Evolutionary conservation across 306 rosid genomes (phyloP).

Genomic region (Hippophae rhamnoides): DNA sequence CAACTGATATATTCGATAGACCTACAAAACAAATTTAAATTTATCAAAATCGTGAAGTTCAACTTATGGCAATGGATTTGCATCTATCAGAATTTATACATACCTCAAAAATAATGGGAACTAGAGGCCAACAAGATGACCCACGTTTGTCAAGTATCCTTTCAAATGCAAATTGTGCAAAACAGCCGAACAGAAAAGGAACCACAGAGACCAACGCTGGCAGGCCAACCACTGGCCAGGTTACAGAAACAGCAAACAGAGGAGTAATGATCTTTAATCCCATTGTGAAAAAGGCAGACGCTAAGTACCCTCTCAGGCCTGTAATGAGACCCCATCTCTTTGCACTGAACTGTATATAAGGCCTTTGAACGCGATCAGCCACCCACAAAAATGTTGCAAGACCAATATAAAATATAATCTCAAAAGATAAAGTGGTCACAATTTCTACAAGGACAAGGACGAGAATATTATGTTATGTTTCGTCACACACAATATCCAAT

Average conservation of each 20-base stretch:
- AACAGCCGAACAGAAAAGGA: slow-evolving; percentile 60
- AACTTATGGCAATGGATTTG: slow-evolving; percentile 6
- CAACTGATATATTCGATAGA: slow-evolving; percentile 68
- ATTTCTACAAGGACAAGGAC: slow-evolving; percentile 47
- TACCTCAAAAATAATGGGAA: slow-evolving; percentile 82
- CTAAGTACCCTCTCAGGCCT: slow-evolving; percentile 77
- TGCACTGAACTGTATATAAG: slow-evolving; percentile 73
- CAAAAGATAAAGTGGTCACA: slow-evolving; percentile 40
- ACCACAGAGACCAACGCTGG: slow-evolving; percentile 43
- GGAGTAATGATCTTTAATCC: slow-evolving; percentile 70
- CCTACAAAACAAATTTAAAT: slow-evolving; percentile 32
- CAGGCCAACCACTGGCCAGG: slow-evolving; percentile 57
- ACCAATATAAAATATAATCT: slow-evolving; percentile 63
- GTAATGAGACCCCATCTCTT: slow-evolving; percentile 95
- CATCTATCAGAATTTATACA: neutral
- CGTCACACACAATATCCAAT: neutral
- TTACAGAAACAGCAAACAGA: slow-evolving; percentile 33
- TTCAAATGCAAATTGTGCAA: slow-evolving; percentile 61
- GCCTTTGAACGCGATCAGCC: slow-evolving; percentile 72
- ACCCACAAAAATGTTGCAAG: slow-evolving; percentile 53
- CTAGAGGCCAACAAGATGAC: slow-evolving; percentile 77
- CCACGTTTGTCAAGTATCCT: slow-evolving; percentile 27
- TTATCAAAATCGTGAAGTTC: slow-evolving; percentile 2
- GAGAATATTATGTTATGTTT: slow-evolving; percentile 9
- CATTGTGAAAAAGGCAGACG: slow-evolving; percentile 43